Conservation (phyloP, 2,329 filamentous ascomycete species). For the Magnaporthiopsis poae region DNA sequence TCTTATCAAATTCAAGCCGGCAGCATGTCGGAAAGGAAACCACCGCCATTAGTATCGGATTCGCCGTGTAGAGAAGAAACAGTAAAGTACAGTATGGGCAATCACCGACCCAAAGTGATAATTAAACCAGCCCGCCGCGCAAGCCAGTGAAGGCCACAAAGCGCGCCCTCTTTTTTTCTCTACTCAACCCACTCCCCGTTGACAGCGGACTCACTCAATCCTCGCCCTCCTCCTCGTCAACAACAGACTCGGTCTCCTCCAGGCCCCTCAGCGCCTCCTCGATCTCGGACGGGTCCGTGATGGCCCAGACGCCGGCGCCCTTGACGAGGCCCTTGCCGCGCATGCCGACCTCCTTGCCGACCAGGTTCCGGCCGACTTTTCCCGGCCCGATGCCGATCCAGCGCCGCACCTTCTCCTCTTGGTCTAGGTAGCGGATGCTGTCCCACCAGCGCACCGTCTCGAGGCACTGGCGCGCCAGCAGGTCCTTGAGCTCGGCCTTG, state of each 20-base stretch:
- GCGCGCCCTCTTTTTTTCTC: neutral
- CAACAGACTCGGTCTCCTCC: slow-evolving; percentile 50
- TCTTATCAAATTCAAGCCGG: too few relatives aligned
- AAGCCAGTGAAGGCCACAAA: too few relatives aligned
- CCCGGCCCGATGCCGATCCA: slow-evolving; percentile 92
- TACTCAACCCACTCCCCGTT: neutral
- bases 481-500: slow-evolving; percentile 64
- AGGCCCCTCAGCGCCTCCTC: slow-evolving; percentile 57
- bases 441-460: slow-evolving; percentile 94
- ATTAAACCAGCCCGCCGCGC: too few relatives aligned
- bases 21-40: neutral
- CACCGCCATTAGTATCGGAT: neutral
- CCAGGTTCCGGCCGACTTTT: slow-evolving; percentile 84
- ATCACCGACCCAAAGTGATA: neutral
- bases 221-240: slow-evolving; percentile 28
- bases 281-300: slow-evolving; percentile 69
- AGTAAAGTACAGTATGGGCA: neutral
- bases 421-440: slow-evolving; percentile 79
- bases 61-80: neutral
- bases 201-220: neutral
- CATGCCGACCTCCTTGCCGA: slow-evolving; percentile 92
- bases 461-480: slow-evolving; percentile 80
- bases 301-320: slow-evolving; percentile 85
- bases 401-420: slow-evolving; percentile 67
- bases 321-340: slow-evolving; percentile 66